Conservation (phyloP, 1,139 yeast genomes). For the Blastobotrys petasosporus region DNA sequence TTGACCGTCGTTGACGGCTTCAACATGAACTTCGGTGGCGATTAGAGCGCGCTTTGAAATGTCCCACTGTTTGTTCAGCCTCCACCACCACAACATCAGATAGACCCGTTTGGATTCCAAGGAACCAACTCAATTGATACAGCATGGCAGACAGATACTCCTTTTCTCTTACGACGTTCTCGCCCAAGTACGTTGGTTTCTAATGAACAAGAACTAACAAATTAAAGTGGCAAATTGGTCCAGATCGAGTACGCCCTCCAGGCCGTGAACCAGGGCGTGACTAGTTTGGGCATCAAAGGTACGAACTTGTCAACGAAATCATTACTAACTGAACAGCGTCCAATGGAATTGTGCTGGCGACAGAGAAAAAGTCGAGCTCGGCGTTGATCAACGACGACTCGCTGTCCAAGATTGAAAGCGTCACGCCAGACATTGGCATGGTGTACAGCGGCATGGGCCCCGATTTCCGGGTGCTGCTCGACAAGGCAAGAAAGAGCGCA, state of each 20-base stretch:
- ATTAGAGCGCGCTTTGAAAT: no score
- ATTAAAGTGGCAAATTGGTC: conserved; percentile 79
- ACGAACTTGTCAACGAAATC: conserved; percentile 8
- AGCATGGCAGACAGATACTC: conserved; percentile 96
- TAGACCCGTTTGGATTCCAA: no score
- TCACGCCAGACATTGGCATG: conserved; percentile 95
- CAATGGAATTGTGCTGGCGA: conserved; percentile 94
- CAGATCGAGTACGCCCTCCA: conserved; percentile 97
- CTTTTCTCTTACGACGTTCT: conserved; percentile 90
- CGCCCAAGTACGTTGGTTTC: conserved; percentile 70
- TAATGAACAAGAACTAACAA: conserved; percentile 17
- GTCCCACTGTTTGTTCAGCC: no score
- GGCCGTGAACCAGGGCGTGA: conserved; percentile 97
- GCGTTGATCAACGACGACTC: conserved; percentile 70
- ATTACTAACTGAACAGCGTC: conserved; percentile 45
- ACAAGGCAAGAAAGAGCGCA: conserved; percentile 86
- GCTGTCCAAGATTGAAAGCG: conserved; percentile 68
- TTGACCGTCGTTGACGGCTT: no score
- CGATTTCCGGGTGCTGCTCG: conserved; percentile 90
- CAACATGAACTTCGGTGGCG: no score
- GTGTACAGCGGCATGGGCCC: conserved; percentile 99
- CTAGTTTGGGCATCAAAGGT: conserved; percentile 87
- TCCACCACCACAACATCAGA: no score
- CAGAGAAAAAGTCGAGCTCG: conserved; percentile 87
- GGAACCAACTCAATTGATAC: not conserved